Percentiles rank a stretch among this genome's conserved stretches.
Conservation (phyloP, 1,284 basidiomycete species). For the Ustilago esculenta region DNA sequence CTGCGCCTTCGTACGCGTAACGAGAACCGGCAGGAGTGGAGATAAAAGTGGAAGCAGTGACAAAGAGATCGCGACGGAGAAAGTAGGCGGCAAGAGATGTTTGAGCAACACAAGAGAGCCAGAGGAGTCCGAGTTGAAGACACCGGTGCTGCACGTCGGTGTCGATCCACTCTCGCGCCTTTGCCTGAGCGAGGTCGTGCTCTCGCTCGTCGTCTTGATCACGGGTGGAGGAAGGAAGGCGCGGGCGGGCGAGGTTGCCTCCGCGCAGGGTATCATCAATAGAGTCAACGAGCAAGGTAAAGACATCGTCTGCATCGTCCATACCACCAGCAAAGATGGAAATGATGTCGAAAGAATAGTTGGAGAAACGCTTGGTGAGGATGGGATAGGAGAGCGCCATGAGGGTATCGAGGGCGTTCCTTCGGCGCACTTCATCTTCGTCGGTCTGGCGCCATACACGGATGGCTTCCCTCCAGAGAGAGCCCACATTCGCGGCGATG, state of each 20-base stretch:
- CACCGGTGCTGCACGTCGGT: conserved; percentile 45
- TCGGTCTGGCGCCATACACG: conserved; percentile 49
- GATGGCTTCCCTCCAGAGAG: conserved; percentile 59
- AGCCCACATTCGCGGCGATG: conserved; percentile 58
- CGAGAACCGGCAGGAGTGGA: conserved; percentile 31
- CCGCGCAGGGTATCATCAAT: conserved; percentile 55
- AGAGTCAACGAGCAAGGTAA: conserved; percentile 53
- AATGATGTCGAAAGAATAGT: conserved; percentile 62
- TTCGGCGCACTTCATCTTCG: conserved; percentile 52
- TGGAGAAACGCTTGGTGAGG: conserved; percentile 56
- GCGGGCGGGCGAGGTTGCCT: conserved; percentile 28
- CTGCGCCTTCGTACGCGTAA: conserved; percentile 51
- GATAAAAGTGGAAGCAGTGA: conserved; percentile 46
- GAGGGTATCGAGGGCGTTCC: conserved; percentile 58
- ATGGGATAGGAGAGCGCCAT: conserved; percentile 56
- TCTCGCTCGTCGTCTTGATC: conserved; percentile 25
- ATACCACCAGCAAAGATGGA: conserved; percentile 61
- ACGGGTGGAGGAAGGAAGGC: conserved; percentile 31
- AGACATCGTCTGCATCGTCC: conserved; percentile 63
- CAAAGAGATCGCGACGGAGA: conserved; percentile 58
- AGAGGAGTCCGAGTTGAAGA: conserved; percentile 53
- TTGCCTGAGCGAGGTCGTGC: conserved; percentile 18
- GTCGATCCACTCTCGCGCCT: conserved; percentile 40
- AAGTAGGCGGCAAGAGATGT: conserved; percentile 62
- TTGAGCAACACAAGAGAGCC: conserved; percentile 49